A percentile compares a stretch with the other conserved stretches of the same genome.
These are phyloP conservation scores for Camelina hispida DNA, from an alignment of 345 rosid species.

Conservation along the genomic window DNA sequence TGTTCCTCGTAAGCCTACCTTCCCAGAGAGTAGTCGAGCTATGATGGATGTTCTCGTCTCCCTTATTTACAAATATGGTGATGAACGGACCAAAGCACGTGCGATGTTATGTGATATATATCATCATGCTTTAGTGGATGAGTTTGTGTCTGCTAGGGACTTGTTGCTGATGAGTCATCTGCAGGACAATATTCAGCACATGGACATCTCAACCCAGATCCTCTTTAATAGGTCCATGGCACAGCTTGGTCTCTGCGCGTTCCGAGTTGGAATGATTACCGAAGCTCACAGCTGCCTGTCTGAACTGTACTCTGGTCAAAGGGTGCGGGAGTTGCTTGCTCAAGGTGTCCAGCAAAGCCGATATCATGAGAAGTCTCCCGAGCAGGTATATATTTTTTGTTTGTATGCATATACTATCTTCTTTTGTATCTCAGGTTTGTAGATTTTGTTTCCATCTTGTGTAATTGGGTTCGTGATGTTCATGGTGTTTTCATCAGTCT, in stretches of 20 bases:
- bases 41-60: conserved; percentile 85
- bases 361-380: conserved; percentile 93
- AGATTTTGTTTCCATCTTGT: neutral
- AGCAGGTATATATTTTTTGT: conserved; percentile 58
- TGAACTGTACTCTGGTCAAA: conserved; percentile 87
- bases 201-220: conserved; percentile 91
- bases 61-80: conserved; percentile 83
- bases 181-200: conserved; percentile 81
- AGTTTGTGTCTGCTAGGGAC: conserved; percentile 77
- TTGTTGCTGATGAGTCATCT: conserved; percentile 88
- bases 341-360: conserved; percentile 94
- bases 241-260: conserved; percentile 91
- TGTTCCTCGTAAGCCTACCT: conserved; percentile 84
- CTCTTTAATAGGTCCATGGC: conserved; percentile 96
- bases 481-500: neutral
- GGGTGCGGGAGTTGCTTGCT: conserved; percentile 90
- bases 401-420: conserved; percentile 7
- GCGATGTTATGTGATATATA: conserved; percentile 96
- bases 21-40: conserved; percentile 79
- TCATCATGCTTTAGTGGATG: conserved; percentile 78
- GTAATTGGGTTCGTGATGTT: neutral
- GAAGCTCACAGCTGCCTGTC: conserved; percentile 86
- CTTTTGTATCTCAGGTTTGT: conserved; percentile 16
- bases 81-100: conserved; percentile 94
- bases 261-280: conserved; percentile 70